A percentile compares a stretch with the other conserved stretches of the same genome.
These are phyloP conservation scores for Fraxinus excelsior DNA, from an alignment of 257 asterid genomes.

Conservation along the genomic window DNA sequence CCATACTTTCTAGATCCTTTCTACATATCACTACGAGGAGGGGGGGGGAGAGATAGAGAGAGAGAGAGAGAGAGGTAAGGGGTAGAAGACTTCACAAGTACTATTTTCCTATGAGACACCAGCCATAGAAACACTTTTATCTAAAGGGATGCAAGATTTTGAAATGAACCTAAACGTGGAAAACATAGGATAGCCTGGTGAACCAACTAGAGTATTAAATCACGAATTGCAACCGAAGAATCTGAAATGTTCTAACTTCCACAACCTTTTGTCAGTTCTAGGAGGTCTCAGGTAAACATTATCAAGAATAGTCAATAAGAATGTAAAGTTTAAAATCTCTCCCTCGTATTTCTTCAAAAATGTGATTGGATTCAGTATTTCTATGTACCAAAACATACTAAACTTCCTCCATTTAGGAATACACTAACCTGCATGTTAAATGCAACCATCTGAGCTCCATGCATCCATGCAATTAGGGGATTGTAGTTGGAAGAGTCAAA, in stretches of 20 bases:
- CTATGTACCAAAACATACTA: background rate
- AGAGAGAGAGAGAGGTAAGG: background rate
- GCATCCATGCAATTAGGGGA: conserved; percentile 48
- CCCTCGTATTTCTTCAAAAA: background rate
- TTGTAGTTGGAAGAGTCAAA: conserved; percentile 52
- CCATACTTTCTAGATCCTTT: background rate
- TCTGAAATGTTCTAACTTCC: background rate
- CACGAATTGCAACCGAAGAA: background rate
- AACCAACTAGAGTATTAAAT: background rate
- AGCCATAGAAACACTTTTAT: too few species aligned
- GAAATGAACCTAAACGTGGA: too few species aligned
- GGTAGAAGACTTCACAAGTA: background rate
- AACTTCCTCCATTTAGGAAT: conserved; percentile 1
- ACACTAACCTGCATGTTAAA: conserved; percentile 43
- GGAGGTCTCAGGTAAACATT: background rate
- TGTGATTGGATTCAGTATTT: background rate
- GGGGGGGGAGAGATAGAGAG: too few species aligned
- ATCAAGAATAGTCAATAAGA: background rate
- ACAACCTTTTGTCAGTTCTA: background rate
- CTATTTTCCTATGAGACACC: background rate
- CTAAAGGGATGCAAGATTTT: too few species aligned
- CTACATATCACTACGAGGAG: background rate
- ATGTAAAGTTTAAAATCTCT: background rate
- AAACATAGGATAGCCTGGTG: background rate
- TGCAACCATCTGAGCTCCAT: conserved; percentile 58